Percentiles rank a stretch among this genome's conserved stretches.
Evolutionary conservation across 768 basidiomycete species (phyloP).

Genomic region (Cystobasidiopsis lactophilus): DNA sequence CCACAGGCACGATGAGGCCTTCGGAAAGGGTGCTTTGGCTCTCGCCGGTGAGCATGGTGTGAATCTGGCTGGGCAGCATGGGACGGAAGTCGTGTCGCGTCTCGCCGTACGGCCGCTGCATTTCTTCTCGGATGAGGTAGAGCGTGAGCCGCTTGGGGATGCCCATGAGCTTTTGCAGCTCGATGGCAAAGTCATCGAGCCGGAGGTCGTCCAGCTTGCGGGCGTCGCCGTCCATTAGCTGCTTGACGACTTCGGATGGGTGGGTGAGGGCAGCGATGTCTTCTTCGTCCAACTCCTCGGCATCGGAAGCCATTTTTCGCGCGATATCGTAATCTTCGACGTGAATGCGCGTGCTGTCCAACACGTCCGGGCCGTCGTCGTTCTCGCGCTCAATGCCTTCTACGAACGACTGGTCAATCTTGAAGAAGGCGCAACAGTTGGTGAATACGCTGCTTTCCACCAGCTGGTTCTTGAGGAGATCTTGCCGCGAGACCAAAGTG

Average conservation of each 20-base stretch:
- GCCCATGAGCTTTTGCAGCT: constrained; percentile 58
- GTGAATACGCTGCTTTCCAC: constrained; percentile 72
- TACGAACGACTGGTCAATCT: constrained; percentile 53
- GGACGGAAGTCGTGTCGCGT: constrained; percentile 40
- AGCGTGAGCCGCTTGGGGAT: constrained; percentile 76
- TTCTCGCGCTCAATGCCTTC: constrained; percentile 36
- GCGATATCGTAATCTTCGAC: constrained; percentile 95
- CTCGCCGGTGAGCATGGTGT: constrained; percentile 92
- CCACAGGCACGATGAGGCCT: constrained; percentile 47
- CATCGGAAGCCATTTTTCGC: constrained; percentile 93
- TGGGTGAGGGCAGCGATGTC: constrained; percentile 68
- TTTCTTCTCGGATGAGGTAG: constrained; percentile 66
- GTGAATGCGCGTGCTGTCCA: constrained; percentile 89
- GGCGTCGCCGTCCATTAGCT: constrained; percentile 58
- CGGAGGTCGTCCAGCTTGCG: constrained; percentile 73
- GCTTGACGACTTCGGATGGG: constrained; percentile 65
- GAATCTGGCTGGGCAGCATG: constrained; percentile 52
- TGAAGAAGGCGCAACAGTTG: constrained; percentile 78
- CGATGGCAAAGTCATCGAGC: constrained; percentile 86
- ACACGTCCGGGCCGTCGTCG: constrained; percentile 56
- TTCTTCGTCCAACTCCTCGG: constrained; percentile 90
- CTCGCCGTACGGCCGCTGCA: constrained; percentile 61
- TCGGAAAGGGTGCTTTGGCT: constrained; percentile 49
- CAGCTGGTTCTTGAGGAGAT: constrained; percentile 50
- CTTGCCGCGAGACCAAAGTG: constrained; percentile 60